Percentiles rank a stretch among this genome's conserved stretches.
Conservation (phyloP, 768 basidiomycete genomes). For the Mycena rebaudengoi region DNA sequence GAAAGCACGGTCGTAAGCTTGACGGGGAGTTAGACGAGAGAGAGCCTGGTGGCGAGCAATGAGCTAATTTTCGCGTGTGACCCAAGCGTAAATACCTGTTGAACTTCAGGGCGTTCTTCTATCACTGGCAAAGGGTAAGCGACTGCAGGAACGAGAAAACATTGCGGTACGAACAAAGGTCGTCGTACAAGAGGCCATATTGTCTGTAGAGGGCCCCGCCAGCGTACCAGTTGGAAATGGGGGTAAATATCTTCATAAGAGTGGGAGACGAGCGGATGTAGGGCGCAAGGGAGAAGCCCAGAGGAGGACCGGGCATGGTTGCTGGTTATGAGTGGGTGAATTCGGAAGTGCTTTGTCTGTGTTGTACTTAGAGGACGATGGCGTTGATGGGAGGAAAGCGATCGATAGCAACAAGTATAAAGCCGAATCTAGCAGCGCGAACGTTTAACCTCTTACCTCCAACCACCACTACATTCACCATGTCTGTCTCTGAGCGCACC, state of each 20-base stretch:
- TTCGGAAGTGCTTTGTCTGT: neutral
- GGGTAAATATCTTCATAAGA: slow-evolving; percentile 74
- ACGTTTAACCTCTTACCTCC: neutral
- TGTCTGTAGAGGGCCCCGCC: slow-evolving; percentile 83
- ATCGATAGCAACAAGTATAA: neutral
- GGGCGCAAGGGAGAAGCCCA: slow-evolving; percentile 81
- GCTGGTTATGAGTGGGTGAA: slow-evolving; percentile 17
- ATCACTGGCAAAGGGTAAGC: slow-evolving; percentile 56
- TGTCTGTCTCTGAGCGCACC: slow-evolving; percentile 87
- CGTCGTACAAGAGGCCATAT: slow-evolving; percentile 93
- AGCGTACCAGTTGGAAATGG: slow-evolving; percentile 86
- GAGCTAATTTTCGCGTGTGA: slow-evolving; percentile 31
- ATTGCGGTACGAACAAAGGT: slow-evolving; percentile 74
- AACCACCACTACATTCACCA: slow-evolving; percentile 44
- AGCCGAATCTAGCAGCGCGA: slow-evolving; percentile 14
- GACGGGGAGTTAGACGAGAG: slow-evolving; percentile 76
- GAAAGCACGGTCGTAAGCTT: slow-evolving; percentile 91
- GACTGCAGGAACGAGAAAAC: slow-evolving; percentile 9
- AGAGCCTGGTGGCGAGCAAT: slow-evolving; percentile 69
- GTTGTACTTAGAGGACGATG: neutral
- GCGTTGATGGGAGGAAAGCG: slow-evolving; percentile 11
- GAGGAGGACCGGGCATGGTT: slow-evolving; percentile 62
- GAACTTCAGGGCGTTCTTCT: slow-evolving; percentile 81
- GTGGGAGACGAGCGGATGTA: slow-evolving; percentile 74
- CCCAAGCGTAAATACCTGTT: no score